A percentile compares a stretch with the other conserved stretches of the same genome.
Evolutionary conservation across 306 rosid species (phyloP).

Genomic region (Casuarina cunninghamiana): DNA sequence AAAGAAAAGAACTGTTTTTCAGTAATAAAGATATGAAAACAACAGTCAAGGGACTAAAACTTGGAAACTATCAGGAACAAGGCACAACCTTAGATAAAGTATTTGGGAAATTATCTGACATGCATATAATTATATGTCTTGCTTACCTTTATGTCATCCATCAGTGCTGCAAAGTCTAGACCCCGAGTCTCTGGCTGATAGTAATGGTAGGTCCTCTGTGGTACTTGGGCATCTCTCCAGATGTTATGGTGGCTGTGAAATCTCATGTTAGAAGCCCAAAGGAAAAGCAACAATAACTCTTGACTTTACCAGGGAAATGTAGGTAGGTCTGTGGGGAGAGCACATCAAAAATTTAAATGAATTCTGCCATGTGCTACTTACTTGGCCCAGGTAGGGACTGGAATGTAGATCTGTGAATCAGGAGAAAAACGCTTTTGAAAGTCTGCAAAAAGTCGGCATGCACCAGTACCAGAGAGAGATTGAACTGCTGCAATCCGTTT

Average conservation of each 20-base stretch:
- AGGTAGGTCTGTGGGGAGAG: neutral
- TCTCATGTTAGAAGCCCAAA: conserved; percentile 24
- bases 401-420: conserved; percentile 74
- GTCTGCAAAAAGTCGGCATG: conserved; percentile 90
- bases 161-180: conserved; percentile 72
- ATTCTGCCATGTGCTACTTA: conserved; percentile 35
- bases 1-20: conserved; percentile 22
- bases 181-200: conserved; percentile 90
- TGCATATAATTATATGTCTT: neutral
- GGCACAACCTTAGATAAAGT: conserved; percentile 5
- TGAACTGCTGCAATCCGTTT: conserved; percentile 93
- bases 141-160: conserved; percentile 69
- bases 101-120: neutral
- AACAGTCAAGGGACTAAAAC: conserved; percentile 1
- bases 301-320: conserved; percentile 6
- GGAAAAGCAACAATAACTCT: conserved; percentile 4
- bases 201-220: conserved; percentile 81
- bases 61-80: conserved; percentile 4
- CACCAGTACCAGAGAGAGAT: conserved; percentile 96
- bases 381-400: conserved; percentile 95
- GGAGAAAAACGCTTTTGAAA: conserved; percentile 91
- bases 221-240: conserved; percentile 93
- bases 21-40: conserved; percentile 23
- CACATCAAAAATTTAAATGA: conserved; percentile 15
- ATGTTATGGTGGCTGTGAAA: conserved; percentile 90